Conservation (phyloP, 2,329 filamentous ascomycete genomes). For the Diaporthe sp. region DNA sequence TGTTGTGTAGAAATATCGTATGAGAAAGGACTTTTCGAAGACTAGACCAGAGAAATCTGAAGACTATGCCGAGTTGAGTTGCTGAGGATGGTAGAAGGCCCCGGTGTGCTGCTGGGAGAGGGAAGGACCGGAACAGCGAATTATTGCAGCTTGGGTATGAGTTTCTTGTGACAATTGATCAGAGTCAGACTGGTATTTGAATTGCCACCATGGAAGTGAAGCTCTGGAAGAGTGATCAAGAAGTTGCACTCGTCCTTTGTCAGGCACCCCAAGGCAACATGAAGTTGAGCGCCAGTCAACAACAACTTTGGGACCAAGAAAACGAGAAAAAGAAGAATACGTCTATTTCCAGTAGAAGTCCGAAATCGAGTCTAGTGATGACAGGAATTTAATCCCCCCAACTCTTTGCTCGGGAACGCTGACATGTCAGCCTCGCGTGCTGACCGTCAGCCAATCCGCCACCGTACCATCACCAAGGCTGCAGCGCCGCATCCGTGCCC, state of each 20-base stretch:
- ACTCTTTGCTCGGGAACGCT: neutral
- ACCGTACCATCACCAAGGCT: neutral
- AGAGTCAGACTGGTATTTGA: neutral
- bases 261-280: too few relatives aligned
- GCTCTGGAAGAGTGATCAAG: neutral
- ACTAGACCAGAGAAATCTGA: neutral
- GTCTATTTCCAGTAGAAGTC: neutral
- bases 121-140: neutral
- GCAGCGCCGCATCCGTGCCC: too few relatives aligned
- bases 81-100: neutral
- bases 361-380: neutral
- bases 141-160: neutral
- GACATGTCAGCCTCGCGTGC: slow-evolving; percentile 24
- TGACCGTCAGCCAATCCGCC: slow-evolving; percentile 26
- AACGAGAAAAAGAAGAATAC: rapidly evolving
- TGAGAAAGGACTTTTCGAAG: neutral
- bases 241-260: neutral
- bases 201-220: neutral
- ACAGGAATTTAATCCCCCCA: too few relatives aligned
- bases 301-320: neutral
- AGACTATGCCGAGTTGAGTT: neutral
- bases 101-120: neutral
- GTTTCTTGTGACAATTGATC: neutral
- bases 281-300: neutral
- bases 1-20: neutral